Conservation (phyloP, 2,329 filamentous ascomycete genomes). For the Colletotrichum horii region DNA sequence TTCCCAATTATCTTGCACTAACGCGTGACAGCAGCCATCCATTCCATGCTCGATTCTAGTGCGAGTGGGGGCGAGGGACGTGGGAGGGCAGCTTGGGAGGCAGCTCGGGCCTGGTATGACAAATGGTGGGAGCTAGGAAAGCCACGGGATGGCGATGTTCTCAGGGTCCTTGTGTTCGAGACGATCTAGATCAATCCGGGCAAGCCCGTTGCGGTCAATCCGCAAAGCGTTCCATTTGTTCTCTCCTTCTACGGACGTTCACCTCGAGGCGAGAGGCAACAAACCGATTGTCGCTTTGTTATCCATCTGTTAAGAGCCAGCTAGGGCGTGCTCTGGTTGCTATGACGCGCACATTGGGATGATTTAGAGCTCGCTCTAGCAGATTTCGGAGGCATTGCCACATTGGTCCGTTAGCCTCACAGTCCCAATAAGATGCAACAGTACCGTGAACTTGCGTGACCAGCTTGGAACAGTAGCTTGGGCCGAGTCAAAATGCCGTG, state of each 20-base stretch:
- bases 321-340: background rate
- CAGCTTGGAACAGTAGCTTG: conserved; percentile 7
- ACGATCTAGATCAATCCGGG: background rate
- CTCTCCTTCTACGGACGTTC: background rate
- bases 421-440: conserved; percentile 18
- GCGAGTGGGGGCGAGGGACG: background rate
- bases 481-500: conserved; percentile 7
- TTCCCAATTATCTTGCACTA: conserved; percentile 4
- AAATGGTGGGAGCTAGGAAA: background rate
- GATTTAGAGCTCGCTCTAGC: background rate
- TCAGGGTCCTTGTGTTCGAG: background rate
- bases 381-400: background rate
- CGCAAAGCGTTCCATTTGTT: background rate
- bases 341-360: conserved; percentile 14
- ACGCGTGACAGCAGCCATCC: background rate
- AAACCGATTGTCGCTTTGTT: background rate
- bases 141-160: background rate
- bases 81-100: background rate
- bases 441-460: conserved; percentile 17
- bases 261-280: background rate
- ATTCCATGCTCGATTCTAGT: background rate
- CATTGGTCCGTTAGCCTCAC: background rate
- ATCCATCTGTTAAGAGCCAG: background rate
- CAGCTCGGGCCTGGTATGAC: background rate
- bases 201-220: background rate